phyloP scores from a whole-genome alignment of 768 basidiomycete species.

The Lyophyllum semitale region DNA sequence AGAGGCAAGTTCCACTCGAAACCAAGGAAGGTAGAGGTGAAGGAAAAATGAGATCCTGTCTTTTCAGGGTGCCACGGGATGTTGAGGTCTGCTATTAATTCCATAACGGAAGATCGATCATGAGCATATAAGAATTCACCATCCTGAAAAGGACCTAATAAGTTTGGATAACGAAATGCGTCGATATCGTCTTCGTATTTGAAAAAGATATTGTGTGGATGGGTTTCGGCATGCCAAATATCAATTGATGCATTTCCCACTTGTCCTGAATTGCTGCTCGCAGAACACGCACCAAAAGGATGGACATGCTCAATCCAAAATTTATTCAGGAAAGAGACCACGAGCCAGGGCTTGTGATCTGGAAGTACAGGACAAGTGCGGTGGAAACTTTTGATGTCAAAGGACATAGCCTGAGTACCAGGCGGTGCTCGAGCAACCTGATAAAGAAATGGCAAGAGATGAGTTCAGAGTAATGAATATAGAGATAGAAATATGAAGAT shows the following conservation, averaged over 20 bases:
- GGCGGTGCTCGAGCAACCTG: conserved; percentile 26
- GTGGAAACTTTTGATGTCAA: conserved; percentile 30
- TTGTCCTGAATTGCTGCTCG: conserved; percentile 24
- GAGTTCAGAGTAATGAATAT: neutral
- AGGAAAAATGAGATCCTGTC: conserved; percentile 25
- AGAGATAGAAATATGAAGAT: neutral
- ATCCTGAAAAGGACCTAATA: neutral
- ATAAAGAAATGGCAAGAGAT: neutral
- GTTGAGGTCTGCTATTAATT: conserved; percentile 9
- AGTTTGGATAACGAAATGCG: conserved; percentile 21
- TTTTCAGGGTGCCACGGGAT: conserved; percentile 13
- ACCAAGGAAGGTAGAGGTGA: conserved; percentile 29
- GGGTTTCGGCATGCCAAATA: conserved; percentile 23
- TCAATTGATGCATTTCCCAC: conserved; percentile 23
- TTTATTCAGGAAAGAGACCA: conserved; percentile 13
- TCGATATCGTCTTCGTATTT: conserved; percentile 34
- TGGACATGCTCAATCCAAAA: conserved; percentile 17
- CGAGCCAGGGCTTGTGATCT: conserved; percentile 22
- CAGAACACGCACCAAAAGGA: conserved; percentile 26
- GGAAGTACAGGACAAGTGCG: conserved; percentile 27
- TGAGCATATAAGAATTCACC: conserved; percentile 19
- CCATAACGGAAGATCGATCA: conserved; percentile 12
- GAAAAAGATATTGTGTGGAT: neutral
- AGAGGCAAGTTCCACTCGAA: conserved; percentile 32
- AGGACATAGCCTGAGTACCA: conserved; percentile 27